A percentile compares a stretch with the other conserved stretches of the same genome.
phyloP scores from a whole-genome alignment of 345 rosid species.

The Ceriops zippeliana region DNA sequence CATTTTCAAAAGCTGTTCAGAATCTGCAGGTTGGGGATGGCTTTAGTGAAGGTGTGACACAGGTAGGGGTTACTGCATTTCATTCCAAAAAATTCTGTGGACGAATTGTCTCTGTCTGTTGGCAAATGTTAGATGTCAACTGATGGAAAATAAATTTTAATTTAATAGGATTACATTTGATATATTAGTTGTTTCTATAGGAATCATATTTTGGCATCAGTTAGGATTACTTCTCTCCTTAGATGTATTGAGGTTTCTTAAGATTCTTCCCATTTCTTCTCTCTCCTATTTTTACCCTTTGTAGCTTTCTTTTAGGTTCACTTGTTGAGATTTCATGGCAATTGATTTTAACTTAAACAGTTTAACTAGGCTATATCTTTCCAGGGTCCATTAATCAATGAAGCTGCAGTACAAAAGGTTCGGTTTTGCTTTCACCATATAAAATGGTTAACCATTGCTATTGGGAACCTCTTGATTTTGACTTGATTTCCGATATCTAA shows the following conservation, averaged over 20 bases:
- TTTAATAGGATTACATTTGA: too few relatives aligned
- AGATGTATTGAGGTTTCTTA: too few relatives aligned
- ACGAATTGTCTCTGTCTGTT: too few relatives aligned
- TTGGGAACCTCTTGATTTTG: constrained; percentile 14
- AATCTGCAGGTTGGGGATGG: constrained; percentile 93
- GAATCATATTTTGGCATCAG: too few relatives aligned
- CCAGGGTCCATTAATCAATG: constrained; percentile 97
- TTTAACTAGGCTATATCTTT: constrained; percentile 14
- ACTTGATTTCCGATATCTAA: background rate
- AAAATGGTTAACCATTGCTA: background rate
- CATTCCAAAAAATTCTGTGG: background rate
- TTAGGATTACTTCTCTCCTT: too few relatives aligned
- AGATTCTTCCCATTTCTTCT: too few relatives aligned
- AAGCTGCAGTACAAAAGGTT: constrained; percentile 88
- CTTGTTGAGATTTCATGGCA: background rate
- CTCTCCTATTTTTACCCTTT: too few relatives aligned
- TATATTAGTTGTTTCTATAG: too few relatives aligned
- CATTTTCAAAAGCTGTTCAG: constrained; percentile 84
- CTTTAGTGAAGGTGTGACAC: constrained; percentile 67
- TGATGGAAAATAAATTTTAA: too few relatives aligned
- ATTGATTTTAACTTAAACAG: constrained; percentile 12
- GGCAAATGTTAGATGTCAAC: background rate
- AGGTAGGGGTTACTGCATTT: constrained; percentile 37
- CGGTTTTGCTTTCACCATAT: constrained; percentile 12
- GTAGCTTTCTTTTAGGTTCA: too few relatives aligned